A percentile compares a stretch with the other conserved stretches of the same genome.
Evolutionary conservation across 2,329 filamentous ascomycete genomes (phyloP).

Genomic region (Apiospora arundinis): DNA sequence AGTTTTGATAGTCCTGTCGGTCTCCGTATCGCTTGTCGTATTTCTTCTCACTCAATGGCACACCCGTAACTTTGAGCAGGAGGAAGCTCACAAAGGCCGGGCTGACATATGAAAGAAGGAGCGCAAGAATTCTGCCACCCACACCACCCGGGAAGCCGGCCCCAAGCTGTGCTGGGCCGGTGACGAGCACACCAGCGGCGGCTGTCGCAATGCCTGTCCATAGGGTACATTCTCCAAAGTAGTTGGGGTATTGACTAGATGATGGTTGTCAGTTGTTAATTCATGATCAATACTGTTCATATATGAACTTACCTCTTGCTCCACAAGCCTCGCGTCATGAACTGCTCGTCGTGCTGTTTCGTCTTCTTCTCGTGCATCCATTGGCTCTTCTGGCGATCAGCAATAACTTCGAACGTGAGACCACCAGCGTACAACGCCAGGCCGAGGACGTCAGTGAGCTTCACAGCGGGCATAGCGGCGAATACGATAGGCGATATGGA

Average conservation of each 20-base stretch:
- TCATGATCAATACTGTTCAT: neutral
- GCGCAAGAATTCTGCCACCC: constrained; percentile 37
- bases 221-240: constrained; percentile 74
- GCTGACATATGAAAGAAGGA: constrained; percentile 60
- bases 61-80: constrained; percentile 66
- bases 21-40: constrained; percentile 70
- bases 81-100: constrained; percentile 70
- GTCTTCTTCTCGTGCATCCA: constrained; percentile 67
- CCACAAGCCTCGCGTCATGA: constrained; percentile 69
- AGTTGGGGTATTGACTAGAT: constrained; percentile 66
- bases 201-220: constrained; percentile 71
- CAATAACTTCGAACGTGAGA: constrained; percentile 64
- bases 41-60: constrained; percentile 72
- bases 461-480: constrained; percentile 53
- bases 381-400: constrained; percentile 67
- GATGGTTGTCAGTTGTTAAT: constrained; percentile 26
- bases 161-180: constrained; percentile 59
- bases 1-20: constrained; percentile 69
- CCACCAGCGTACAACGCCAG: constrained; percentile 64
- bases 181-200: constrained; percentile 62
- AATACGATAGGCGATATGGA: constrained; percentile 62
- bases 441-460: constrained; percentile 61
- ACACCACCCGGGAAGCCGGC: constrained; percentile 60
- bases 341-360: constrained; percentile 72
- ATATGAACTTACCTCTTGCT: constrained; percentile 49